Evolutionary conservation across 805 yeast species (phyloP).

Genomic region (Kockiozyma suomiensis): DNA sequence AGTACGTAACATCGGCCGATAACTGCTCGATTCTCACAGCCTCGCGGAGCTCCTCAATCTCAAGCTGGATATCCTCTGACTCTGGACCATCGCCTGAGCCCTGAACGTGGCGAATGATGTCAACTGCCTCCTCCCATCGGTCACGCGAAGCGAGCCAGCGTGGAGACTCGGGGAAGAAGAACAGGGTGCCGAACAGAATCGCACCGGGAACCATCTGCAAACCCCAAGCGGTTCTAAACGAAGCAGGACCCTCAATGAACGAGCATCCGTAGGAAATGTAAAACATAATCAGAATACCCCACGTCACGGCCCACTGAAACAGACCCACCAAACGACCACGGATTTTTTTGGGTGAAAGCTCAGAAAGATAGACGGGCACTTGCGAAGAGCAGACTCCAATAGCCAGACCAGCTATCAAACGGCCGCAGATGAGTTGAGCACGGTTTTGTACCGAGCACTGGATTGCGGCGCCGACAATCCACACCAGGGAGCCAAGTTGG

Average conservation of each 20-base stretch:
- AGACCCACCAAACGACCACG: slow-evolving; percentile 64
- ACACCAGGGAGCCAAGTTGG: slow-evolving; percentile 55
- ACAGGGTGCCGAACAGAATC: slow-evolving; percentile 50
- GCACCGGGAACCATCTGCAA: slow-evolving; percentile 57
- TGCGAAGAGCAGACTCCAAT: slow-evolving; percentile 67
- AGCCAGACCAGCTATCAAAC: slow-evolving; percentile 64
- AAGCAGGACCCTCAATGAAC: slow-evolving; percentile 45
- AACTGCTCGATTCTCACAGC: slow-evolving; percentile 58
- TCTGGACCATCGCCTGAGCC: slow-evolving; percentile 28
- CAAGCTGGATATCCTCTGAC: slow-evolving; percentile 52
- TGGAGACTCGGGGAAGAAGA: slow-evolving; percentile 47
- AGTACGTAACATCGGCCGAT: slow-evolving; percentile 50
- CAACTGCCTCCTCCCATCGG: slow-evolving; percentile 52
- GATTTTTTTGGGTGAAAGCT: slow-evolving; percentile 60
- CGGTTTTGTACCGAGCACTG: slow-evolving; percentile 52
- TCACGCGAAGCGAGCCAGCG: slow-evolving; percentile 53
- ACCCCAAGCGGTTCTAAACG: slow-evolving; percentile 61
- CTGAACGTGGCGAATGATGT: slow-evolving; percentile 42
- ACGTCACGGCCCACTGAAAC: slow-evolving; percentile 64
- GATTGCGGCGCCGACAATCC: slow-evolving; percentile 65
- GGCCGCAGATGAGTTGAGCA: slow-evolving; percentile 55
- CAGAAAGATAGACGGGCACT: slow-evolving; percentile 69
- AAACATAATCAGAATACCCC: slow-evolving; percentile 67
- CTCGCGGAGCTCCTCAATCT: slow-evolving; percentile 61
- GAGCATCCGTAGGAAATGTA: slow-evolving; percentile 55